Evolutionary conservation across 768 basidiomycete species (phyloP).

Genomic region (Tulasnella sp.): DNA sequence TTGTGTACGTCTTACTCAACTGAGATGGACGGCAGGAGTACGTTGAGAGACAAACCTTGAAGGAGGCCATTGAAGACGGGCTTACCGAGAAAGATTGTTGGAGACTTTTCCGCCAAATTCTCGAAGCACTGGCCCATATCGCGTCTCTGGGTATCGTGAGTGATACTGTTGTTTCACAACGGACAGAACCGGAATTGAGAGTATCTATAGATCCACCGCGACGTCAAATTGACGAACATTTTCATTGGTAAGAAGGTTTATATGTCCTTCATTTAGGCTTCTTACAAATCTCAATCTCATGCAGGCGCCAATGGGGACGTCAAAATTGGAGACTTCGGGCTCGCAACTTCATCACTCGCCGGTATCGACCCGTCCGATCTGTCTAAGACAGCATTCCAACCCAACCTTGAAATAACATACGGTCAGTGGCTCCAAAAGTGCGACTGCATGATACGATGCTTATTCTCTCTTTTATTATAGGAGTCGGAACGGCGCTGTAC

Average conservation of each 20-base stretch:
- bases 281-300: neutral
- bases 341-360: conserved; percentile 73
- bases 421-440: conserved; percentile 33
- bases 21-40: conserved; percentile 46
- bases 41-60: conserved; percentile 81
- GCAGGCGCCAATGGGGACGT: conserved; percentile 24
- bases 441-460: neutral
- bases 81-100: conserved; percentile 78
- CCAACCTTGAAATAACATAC: conserved; percentile 62
- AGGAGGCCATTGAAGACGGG: conserved; percentile 71
- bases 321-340: conserved; percentile 83
- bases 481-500: conserved; percentile 80
- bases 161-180: conserved; percentile 15
- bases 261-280: neutral
- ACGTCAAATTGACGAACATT: conserved; percentile 89
- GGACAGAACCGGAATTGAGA: neutral
- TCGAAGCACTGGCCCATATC: conserved; percentile 87
- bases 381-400: conserved; percentile 32
- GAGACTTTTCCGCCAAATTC: conserved; percentile 78
- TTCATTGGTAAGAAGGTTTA: conserved; percentile 62
- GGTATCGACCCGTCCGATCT: conserved; percentile 67
- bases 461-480: neutral
- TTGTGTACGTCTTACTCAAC: neutral
- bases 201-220: conserved; percentile 30
- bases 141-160: conserved; percentile 73